These are phyloP conservation scores for Oryza nivara DNA, from an alignment of 176 grass and related monocot species.

Conservation along the genomic window DNA sequence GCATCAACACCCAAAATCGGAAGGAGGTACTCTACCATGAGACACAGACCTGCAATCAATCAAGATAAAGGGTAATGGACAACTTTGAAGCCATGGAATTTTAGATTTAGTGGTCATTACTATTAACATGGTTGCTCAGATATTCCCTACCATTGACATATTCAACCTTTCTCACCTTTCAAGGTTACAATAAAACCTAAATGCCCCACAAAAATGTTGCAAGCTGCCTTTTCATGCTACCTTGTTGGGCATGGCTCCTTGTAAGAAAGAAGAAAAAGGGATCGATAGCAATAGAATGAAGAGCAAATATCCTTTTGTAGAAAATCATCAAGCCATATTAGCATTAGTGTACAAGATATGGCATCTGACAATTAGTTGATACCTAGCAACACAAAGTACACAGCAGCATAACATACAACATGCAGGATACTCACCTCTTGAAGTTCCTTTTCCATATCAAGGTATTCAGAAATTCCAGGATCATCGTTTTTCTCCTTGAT, in stretches of 20 bases:
- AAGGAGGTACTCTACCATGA: slow-evolving; percentile 58
- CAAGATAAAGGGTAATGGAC: slow-evolving; percentile 86
- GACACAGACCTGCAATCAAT: slow-evolving; percentile 88
- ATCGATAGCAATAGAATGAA: slow-evolving; percentile 53
- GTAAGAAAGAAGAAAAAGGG: slow-evolving; percentile 68
- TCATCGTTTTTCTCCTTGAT: slow-evolving; percentile 76
- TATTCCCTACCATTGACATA: slow-evolving; percentile 54
- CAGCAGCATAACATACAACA: slow-evolving; percentile 24
- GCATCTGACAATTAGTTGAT: slow-evolving; percentile 5
- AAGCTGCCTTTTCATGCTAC: slow-evolving; percentile 64
- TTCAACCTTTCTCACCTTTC: slow-evolving; percentile 74
- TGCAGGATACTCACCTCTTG: slow-evolving; percentile 65
- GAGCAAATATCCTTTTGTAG: slow-evolving; percentile 42
- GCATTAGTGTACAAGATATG: slow-evolving; percentile 7
- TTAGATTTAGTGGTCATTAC: slow-evolving; percentile 43
- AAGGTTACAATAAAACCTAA: slow-evolving; percentile 63
- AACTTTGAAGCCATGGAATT: slow-evolving; percentile 58
- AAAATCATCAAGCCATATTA: slow-evolving; percentile 24
- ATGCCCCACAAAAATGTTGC: slow-evolving; percentile 54
- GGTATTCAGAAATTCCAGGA: slow-evolving; percentile 76
- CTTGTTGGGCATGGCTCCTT: slow-evolving; percentile 66
- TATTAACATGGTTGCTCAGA: slow-evolving; percentile 52
- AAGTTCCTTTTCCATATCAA: slow-evolving; percentile 94
- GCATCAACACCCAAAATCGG: slow-evolving; percentile 76
- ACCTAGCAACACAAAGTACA: slow-evolving; percentile 6